phyloP scores from a whole-genome alignment of 768 basidiomycete genomes.

The Pulveroboletus frians region DNA sequence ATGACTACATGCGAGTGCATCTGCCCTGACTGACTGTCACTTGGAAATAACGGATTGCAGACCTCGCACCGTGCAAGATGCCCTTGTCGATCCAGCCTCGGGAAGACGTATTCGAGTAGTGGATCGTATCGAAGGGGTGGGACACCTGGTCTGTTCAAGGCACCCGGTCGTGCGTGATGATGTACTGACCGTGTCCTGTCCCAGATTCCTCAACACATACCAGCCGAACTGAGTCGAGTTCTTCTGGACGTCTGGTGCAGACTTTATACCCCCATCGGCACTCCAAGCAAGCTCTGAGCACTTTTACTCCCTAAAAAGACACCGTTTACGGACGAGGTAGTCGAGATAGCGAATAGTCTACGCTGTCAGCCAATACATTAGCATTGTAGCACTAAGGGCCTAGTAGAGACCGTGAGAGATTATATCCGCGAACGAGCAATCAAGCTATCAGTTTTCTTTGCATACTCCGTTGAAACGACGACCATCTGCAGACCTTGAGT shows the following conservation, averaged over 20 bases:
- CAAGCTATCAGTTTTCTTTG: neutral
- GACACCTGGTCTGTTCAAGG: conserved; percentile 29
- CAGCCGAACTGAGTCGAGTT: conserved; percentile 21
- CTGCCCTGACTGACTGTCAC: neutral
- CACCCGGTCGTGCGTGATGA: no score
- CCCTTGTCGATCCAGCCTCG: conserved; percentile 22
- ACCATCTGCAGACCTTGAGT: neutral
- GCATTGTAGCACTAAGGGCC: neutral
- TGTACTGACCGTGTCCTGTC: neutral
- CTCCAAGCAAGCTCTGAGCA: conserved; percentile 15
- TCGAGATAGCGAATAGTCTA: neutral
- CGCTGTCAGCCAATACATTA: neutral
- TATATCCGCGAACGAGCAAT: neutral
- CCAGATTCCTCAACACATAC: conserved; percentile 27
- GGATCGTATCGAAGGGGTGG: conserved; percentile 22
- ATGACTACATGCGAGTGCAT: conserved; percentile 48
- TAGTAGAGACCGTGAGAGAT: neutral
- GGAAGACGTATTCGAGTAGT: conserved; percentile 23
- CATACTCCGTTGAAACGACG: neutral
- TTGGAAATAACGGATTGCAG: conserved; percentile 11
- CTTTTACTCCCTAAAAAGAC: neutral
- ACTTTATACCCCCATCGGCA: neutral
- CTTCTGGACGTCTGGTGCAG: conserved; percentile 23
- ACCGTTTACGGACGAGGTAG: neutral
- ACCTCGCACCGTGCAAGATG: conserved; percentile 30